Conservation (phyloP, 495 filamentous ascomycete genomes). For the Talaromyces stipitatus region DNA sequence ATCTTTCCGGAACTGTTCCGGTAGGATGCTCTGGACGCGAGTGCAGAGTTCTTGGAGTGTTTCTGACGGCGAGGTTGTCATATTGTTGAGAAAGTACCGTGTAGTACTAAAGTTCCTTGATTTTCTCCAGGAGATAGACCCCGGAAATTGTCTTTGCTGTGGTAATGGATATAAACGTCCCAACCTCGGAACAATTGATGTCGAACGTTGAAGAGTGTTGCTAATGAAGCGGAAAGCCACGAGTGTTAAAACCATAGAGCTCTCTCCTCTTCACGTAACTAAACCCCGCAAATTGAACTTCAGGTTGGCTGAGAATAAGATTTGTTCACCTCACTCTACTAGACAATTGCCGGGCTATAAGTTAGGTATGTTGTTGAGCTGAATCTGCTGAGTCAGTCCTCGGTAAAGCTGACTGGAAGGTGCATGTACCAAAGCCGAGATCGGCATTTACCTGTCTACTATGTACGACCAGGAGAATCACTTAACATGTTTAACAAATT, state of each 20-base stretch:
- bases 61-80: neutral
- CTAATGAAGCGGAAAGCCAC: neutral
- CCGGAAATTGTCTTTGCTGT: neutral
- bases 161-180: neutral
- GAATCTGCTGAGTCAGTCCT: neutral
- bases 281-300: too few relatives aligned
- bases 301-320: too few relatives aligned
- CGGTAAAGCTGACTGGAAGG: neutral
- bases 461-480: neutral
- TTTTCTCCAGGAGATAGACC: neutral
- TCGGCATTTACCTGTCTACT: neutral
- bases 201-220: neutral
- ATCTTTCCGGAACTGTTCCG: conserved; percentile 8
- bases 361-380: neutral
- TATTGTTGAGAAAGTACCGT: neutral
- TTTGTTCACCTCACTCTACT: too few relatives aligned
- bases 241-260: neutral
- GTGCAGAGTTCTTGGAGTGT: conserved; percentile 8
- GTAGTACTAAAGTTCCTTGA: neutral
- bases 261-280: neutral
- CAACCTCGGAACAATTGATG: neutral
- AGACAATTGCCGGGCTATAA: too few relatives aligned
- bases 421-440: too few relatives aligned
- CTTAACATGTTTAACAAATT: too few relatives aligned
- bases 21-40: conserved; percentile 4